Base-by-base conservation (phyloP, 2,329 filamentous ascomycete species). In the Fusarium sp. region DNA sequence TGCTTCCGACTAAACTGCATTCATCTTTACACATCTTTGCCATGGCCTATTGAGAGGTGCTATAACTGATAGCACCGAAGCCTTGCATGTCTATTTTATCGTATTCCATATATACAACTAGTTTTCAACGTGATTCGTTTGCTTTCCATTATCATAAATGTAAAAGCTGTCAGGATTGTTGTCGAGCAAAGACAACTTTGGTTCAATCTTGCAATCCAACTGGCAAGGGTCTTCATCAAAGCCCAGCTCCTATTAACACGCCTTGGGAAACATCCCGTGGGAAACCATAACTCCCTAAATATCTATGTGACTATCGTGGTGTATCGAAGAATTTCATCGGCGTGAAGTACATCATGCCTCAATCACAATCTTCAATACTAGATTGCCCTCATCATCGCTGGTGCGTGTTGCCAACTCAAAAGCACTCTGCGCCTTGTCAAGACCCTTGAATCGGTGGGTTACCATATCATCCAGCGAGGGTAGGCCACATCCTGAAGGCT, bases 281-380 rank as follows among this genome's bases (percentile, higher is more conserved):
- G 28, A 30, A 30, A 30, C 11, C 28, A 11, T 30, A 30, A 30
- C 10, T 22, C 22, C 44, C 46, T 39, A 58, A 63, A 67, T 71
- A 65, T 74, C 57, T 59, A 56, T 47, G 57, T 72, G 71, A 62
- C 56, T 47, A 40, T 64, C 66, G 41, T 65, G 62, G 65, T 24
- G 39, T 52, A 51, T 67, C 40, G 43, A 32, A 51, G 44, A 56
- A 32, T 15, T 20, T n/a, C 17, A 8, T 37, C 61, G 46, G 19
- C 19, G 11, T 37, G 15, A 17, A 24, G 22, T 17, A 9, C 17
- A 28, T 77, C 78, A 87, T 50, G 82, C 81, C 74, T 88, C 86
- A 64, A 89, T 87, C 40, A 92, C 86, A 40, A 93, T 90, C 81
- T 93, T 93, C 65, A 93, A 79, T 17, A 93, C 90, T 53, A 93